Evolutionary conservation across 2,329 filamentous ascomycete species (phyloP), one percentile per base, ranked within the genome.

Genomic region (Cladosporium sp.): DNA sequence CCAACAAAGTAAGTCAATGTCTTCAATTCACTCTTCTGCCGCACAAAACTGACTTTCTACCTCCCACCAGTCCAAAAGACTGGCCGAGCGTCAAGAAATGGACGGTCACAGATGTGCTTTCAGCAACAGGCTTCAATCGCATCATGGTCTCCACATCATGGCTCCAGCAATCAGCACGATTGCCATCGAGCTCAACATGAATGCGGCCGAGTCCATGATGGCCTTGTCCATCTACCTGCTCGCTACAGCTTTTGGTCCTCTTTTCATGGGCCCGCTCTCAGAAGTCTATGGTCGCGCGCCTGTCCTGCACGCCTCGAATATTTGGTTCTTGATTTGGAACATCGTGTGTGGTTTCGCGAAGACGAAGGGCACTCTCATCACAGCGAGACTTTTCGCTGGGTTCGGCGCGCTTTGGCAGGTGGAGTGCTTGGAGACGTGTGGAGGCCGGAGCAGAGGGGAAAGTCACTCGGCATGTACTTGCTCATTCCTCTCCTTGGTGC

Each of bases 401-500:
- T 59, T 70, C 2, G 67, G 67, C 20, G 67, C 66, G 66, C 66
- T 34, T 61, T 69, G 22, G 66, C 66, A 24, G 67, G 65, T 27
- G 67, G 66, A 47, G 63, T 67, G 3, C 56, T 67, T 1, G 72
- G 75, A 44, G 83, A 86, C 60, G 74, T 78, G 24, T 86, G 81
- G 68, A 67, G 64, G 8, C 71, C 82, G 0, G 82, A 85, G 60
- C 73, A 86, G 64, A 76, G 83, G 54, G 83, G 83, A 2, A 77
- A 74, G 55, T 80, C 82, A 2, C 78, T 86, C 48, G 77, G 77
- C 1, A 75, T 86, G 32, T 86, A 85, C 68, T 79, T 73, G 44
- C 72, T 86, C 1, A 79, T 78, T 1, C 84, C 84, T 0, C 71
- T 88, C 0, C 75, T 87, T 0, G 84, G 84, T 0, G 83, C 84